These are phyloP conservation scores for Sequoia sempervirens DNA, from an alignment of 75 land plant species.

Conservation along the genomic window DNA sequence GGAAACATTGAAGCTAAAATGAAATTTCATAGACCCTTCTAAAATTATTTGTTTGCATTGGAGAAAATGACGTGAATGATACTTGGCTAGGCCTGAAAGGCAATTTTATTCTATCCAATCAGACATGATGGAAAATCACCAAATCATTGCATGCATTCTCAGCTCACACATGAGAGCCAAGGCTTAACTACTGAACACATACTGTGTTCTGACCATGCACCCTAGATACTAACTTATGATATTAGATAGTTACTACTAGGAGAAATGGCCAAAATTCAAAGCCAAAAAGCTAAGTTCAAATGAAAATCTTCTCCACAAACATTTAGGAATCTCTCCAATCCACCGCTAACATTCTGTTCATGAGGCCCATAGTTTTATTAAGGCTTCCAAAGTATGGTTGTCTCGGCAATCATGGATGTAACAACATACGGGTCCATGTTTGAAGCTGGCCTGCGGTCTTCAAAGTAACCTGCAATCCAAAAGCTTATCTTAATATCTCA, in stretches of 20 bases:
- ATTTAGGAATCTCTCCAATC: background rate
- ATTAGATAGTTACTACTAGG: background rate
- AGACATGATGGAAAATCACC: background rate
- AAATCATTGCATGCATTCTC: background rate
- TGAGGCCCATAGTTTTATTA: background rate
- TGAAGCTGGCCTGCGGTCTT: constrained; percentile 47
- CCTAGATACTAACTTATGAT: background rate
- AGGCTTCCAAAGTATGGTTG: constrained; percentile 36
- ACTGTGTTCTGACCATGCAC: background rate
- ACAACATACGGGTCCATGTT: constrained; percentile 53
- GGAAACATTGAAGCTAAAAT: background rate
- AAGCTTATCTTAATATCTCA: background rate
- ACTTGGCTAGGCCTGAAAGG: background rate
- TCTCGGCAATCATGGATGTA: constrained; percentile 45
- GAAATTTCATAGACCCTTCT: background rate
- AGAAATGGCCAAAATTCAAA: background rate
- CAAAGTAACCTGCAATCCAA: constrained; percentile 36
- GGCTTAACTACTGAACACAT: background rate
- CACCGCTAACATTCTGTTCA: background rate
- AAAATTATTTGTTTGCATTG: background rate
- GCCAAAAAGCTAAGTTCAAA: background rate
- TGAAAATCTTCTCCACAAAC: background rate
- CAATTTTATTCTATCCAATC: background rate
- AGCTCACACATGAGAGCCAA: background rate
- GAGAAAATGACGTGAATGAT: background rate